Base-by-base conservation (phyloP, 1,284 basidiomycete species). In the Leccinum fuscescens region DNA sequence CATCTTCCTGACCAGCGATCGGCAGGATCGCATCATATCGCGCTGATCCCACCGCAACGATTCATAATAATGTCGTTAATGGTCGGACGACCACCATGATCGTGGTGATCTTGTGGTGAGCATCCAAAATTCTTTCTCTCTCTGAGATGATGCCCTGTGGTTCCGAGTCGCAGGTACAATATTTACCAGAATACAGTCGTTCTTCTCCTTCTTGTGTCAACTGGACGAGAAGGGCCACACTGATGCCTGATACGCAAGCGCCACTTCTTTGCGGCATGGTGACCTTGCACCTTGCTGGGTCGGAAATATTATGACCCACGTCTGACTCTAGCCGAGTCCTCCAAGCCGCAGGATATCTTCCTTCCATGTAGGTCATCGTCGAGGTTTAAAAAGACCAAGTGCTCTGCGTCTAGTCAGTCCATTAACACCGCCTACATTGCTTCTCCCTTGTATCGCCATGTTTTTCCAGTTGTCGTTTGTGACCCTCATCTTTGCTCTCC, bases 401-500 rank as follows among this genome's bases (percentile, higher is more conserved):
- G 29, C 2, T 8, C 8, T 17, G 14, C 20, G 24, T 11, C 35
- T 22, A 9, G 22, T n/a, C 3, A 17, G 17, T 14, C 39, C 31
- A 54, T 24, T 3, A n/a, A n/a, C 6, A 12, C 14, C 20, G 2
- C 33, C 29, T 5, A 31, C 29, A 11, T 20, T 12, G 4, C 6
- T n/a, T 27, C 37, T 49, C 44, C 7, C 29, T 51, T 22, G 33
- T 17, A 50, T 2, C 27, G 11, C 52, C 42, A 66, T 66, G 65
- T 39, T 56, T 48, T 29, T 66, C 14, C 60, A 22, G 42, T 44
- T 49, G 6, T 64, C 54, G 8, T 57, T 61, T 15, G 49, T 64
- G 29, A 46, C 42, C 3, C 57, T 66, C 46, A 2, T 58, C 37
- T 14, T 64, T 48, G 65, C 58, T 3, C n/a, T 64, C 50, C 49